Evolutionary conservation across 1,284 basidiomycete genomes (phyloP), one percentile per base, ranked within the genome.

Genomic region (Microbotryum violaceum): DNA sequence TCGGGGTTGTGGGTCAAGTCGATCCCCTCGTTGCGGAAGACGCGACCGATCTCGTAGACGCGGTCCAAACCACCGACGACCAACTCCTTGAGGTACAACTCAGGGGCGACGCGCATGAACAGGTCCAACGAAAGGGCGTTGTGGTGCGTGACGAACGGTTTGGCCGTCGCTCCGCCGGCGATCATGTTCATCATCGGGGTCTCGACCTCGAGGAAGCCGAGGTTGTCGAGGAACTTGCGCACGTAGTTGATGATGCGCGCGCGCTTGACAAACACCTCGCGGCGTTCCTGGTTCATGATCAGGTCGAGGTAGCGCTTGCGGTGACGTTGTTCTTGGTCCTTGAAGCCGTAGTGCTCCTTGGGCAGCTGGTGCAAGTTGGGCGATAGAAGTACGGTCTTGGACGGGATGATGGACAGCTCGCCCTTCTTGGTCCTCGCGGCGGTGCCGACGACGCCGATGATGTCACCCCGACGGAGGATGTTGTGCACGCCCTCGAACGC

Each of bases 301-400:
- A 99, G 83, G 78, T 99, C 94, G 66, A 99, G 85, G 81, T 98
- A 97, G 61, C 94, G 87, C 87, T 97, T 98, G 78, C 96, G 85
- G 82, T 97, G 97, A 60, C 94, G 86, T 57, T 89, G 91, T 78
- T 98, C 94, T 76, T 91, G 88, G 78, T 99, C 94, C 80, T 91
- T 91, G 71, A 97, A 80, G 53, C 92, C 92, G 66, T 88, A 91
- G 77, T 90, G 88, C 68, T 83, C 83, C 20, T 89, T 92, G 62
- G 89, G 70, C 9, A 98, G 83, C 78, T 96, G 92, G 79, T 97
- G 94, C 44, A 99, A 81, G 77, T 93, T 96, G 55, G 94, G 94
- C 18, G 94, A 85, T 67, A 99, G 90, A 54, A 99, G 88, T 69
- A 85, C 80, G 80, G 96, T 89, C 55, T 84, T 77, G 12, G 82